These are phyloP conservation scores for Aspergillus sergii DNA, from an alignment of 2,329 filamentous ascomycete genomes.

Conservation along the genomic window DNA sequence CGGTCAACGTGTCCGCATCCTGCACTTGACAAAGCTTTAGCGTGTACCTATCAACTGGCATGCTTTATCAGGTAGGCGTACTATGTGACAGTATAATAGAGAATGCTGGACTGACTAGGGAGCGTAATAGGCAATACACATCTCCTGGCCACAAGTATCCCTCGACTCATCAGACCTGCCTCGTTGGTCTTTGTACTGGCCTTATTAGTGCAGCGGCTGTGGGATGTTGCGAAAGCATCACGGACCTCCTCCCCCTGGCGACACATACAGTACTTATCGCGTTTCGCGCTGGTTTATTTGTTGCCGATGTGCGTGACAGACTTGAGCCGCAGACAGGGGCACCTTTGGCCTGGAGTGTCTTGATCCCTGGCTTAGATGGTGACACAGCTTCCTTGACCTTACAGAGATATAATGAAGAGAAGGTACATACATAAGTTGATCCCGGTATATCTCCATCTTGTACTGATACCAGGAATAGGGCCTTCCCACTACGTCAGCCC, in stretches of 20 bases:
- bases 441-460: neutral
- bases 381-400: neutral
- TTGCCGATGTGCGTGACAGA: constrained; percentile 1
- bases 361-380: neutral
- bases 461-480: neutral
- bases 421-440: neutral
- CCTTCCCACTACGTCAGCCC: neutral
- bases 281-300: neutral
- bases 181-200: constrained; percentile 12
- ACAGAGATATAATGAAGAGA: neutral
- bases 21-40: neutral
- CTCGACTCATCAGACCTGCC: neutral
- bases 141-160: neutral
- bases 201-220: constrained; percentile 8
- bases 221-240: neutral
- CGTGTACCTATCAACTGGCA: constrained; percentile 5
- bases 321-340: constrained; percentile 1
- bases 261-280: constrained; percentile 6
- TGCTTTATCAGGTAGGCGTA: constrained; percentile 9
- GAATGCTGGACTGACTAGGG: neutral
- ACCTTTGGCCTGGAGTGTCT: neutral
- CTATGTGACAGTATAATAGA: too few species aligned
- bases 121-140: neutral
- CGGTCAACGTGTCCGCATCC: neutral
- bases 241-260: constrained; percentile 10